Base-by-base conservation (phyloP, 2,329 filamentous ascomycete genomes). In the Scedosporium boydii region DNA sequence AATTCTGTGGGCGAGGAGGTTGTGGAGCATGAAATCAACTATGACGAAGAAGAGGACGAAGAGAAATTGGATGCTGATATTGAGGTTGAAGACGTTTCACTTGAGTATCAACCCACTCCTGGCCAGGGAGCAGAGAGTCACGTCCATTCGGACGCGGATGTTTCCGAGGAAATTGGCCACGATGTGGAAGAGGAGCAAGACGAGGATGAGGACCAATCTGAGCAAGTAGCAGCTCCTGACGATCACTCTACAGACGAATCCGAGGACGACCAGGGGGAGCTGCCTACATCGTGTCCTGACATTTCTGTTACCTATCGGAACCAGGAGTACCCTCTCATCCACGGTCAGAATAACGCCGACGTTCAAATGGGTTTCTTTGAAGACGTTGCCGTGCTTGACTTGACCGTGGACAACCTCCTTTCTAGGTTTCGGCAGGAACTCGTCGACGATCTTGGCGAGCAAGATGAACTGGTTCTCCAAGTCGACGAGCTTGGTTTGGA, bases 401-500 rank as follows among this genome's bases (percentile, higher is more conserved):
- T 74, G 10, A 76, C 75, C 2, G 74, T 83, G 59, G 76, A 78
- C 18, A 70, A 73, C 6, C 71, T 83, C 10, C 67, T 83, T 59
- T 69, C 72, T 18, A 74, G 74, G 4, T 71, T 83, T 34, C 78
- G 80, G 34, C 69, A 70, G 6, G 78, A 82, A 65, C 73, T 83
- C 14, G 69, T 71, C 18, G 73, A 76, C 46, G 81, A 82, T 60
- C 69, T 83, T 2, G 69, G 71, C 4, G 63, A 71, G 3, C 73
- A 76, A 18, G 80, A 83, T 60, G 80, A 83, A 62, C 70, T 83
- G 51, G 73, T 78, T n/a, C 74, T 82, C 48, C 78, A 80, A 63
- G 71, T 83, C 57, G 79, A 82, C 29, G 77, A 81, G 63, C 75
- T 83, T 48, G 79, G 78, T 7, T 72, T 83, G 38, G 80, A 83